Base-by-base conservation (phyloP, 2,329 filamentous ascomycete genomes). In the Neoscytalidium dimidiatum region DNA sequence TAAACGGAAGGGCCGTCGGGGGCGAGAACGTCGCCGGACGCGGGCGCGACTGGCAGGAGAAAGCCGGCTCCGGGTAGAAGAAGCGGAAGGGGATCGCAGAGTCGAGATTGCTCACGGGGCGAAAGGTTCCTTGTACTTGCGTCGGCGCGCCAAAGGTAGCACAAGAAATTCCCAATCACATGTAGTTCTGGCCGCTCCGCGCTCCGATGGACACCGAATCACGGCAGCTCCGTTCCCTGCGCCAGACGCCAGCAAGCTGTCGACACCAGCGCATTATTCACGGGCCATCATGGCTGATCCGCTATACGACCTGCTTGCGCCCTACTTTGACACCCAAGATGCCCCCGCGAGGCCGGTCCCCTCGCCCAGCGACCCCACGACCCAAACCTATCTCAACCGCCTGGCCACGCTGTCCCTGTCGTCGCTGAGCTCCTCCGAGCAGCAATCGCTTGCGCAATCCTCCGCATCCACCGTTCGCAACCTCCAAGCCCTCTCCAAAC, bases 401-500 rank as follows among this genome's bases (percentile, higher is more conserved):
- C 83, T 98, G 51, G 88, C 91, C 5, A 91, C 91, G 3, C 88
- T 96, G 62, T 88, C 92, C 13, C 84, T 96, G 58, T 83, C 88
- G 26, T 86, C 90, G 38, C 84, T 98, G 62, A 86, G 87, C 58
- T 86, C 87, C 26, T 88, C 86, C 6, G 95, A 99, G 77, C 89
- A 90, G 0, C 88, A 92, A 67, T 88, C 88, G 0, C 86, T 98
- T n/a, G 83, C 90, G 0, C 92, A 97, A 72, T 85, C 88, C 64
- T 90, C 91, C 3, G 92, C 97, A 67, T 91, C 92, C 0, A 86
- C 91, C 44, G 85, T 94, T 14, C 86, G 96, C 44, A 92, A 92
- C 0, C 85, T 98, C 1, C 95, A 99, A 75, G 86, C 88, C 0
- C 87, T 98, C 57, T 94, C 94, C 7, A 96, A 96, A 71, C 91